Percentiles rank a stretch among this genome's conserved stretches.
Conservation (phyloP, 2,329 filamentous ascomycete species). For the Cercospora zeina region DNA sequence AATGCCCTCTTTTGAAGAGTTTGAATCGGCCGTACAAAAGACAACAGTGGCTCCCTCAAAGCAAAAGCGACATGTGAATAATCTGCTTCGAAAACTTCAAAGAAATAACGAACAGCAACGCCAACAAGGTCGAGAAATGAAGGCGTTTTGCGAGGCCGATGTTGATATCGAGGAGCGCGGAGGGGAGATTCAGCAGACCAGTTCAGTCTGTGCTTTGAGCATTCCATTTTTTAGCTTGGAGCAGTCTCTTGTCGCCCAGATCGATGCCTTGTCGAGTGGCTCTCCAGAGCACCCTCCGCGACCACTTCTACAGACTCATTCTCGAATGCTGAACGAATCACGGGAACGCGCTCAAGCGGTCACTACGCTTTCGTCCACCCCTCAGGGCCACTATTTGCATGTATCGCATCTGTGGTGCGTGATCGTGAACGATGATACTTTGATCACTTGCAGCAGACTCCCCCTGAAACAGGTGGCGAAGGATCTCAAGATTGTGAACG, state of each 20-base stretch:
- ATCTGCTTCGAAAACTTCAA: conserved; percentile 20
- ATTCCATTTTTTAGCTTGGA: conserved; percentile 21
- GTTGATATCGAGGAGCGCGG: conserved; percentile 16
- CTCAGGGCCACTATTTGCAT: conserved; percentile 18
- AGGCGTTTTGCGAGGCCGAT: conserved; percentile 21
- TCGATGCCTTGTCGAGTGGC: conserved; percentile 6
- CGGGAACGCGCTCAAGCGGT: conserved; percentile 20
- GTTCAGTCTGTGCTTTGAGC: conserved; percentile 20
- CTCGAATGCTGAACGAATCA: conserved; percentile 14
- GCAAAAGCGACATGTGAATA: conserved; percentile 16
- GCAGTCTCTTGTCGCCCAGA: conserved; percentile 1
- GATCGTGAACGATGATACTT: conserved; percentile 20
- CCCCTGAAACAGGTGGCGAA: conserved; percentile 11
- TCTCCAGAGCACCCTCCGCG: conserved; percentile 18
- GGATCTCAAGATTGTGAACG: neutral
- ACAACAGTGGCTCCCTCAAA: neutral
- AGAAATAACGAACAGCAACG: conserved; percentile 25
- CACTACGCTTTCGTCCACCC: conserved; percentile 1
- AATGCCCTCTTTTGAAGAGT: conserved; percentile 24
- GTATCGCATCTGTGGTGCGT: conserved; percentile 22
- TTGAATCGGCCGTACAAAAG: conserved; percentile 13
- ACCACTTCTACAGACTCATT: conserved; percentile 18
- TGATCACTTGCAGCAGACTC: conserved; percentile 23
- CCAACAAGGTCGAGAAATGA: conserved; percentile 25
- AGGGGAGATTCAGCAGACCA: conserved; percentile 8